These are phyloP conservation scores for Mycocentrospora acerina DNA, from an alignment of 2,329 filamentous ascomycete genomes.

Conservation along the genomic window DNA sequence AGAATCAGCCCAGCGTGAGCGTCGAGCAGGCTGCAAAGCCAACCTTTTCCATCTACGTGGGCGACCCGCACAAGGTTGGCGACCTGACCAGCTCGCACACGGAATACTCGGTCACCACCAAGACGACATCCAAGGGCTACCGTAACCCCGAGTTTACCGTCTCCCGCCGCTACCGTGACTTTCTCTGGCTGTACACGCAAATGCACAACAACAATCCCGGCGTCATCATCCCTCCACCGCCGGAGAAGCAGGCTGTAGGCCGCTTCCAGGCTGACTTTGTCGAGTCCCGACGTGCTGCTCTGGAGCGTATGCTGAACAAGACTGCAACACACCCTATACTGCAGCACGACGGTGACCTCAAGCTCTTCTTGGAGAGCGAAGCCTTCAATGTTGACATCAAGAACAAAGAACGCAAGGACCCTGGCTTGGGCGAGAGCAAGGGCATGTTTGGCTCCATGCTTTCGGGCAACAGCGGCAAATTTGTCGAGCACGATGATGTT, in stretches of 20 bases:
- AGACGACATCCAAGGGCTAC: slow-evolving; percentile 96
- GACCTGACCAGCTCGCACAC: slow-evolving; percentile 97
- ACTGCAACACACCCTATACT: slow-evolving; percentile 84
- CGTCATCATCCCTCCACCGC: slow-evolving; percentile 90
- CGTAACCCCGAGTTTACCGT: slow-evolving; percentile 90
- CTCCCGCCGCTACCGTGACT: slow-evolving; percentile 91
- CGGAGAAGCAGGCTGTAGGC: slow-evolving; percentile 96
- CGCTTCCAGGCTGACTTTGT: slow-evolving; percentile 97
- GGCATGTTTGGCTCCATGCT: slow-evolving; percentile 84
- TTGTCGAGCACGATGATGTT: slow-evolving; percentile 96
- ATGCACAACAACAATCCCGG: slow-evolving; percentile 93
- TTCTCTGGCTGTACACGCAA: slow-evolving; percentile 95
- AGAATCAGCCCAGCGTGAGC: slow-evolving; percentile 76
- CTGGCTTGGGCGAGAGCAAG: slow-evolving; percentile 84
- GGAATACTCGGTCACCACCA: slow-evolving; percentile 93
- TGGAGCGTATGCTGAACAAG: slow-evolving; percentile 99
- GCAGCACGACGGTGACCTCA: slow-evolving; percentile 90
- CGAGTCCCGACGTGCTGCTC: slow-evolving; percentile 82
- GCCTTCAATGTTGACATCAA: slow-evolving; percentile 95
- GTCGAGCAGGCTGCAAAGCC: slow-evolving; percentile 93
- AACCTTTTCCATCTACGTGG: slow-evolving; percentile 84
- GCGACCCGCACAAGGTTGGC: slow-evolving; percentile 96
- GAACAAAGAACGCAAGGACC: slow-evolving; percentile 92
- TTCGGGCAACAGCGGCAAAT: slow-evolving; percentile 75
- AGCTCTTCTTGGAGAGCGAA: slow-evolving; percentile 96